Base-by-base conservation (phyloP, 1,284 basidiomycete genomes). In the Coriolopsis trogii region DNA sequence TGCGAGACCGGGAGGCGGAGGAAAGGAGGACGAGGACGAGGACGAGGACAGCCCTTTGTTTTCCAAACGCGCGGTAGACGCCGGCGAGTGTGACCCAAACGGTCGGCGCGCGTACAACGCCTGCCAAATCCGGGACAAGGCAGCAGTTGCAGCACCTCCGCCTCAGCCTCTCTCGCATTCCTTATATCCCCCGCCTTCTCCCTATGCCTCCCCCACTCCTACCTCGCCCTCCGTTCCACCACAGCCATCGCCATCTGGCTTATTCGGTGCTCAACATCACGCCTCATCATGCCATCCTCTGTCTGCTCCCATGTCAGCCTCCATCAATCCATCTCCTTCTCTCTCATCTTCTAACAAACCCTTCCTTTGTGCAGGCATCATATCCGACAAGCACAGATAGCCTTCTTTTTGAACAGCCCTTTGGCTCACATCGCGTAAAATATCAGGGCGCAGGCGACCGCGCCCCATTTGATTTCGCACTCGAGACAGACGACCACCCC, bases 401-500 rank as follows among this genome's bases (percentile, higher is more conserved):
- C 50, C 49, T 69, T 42, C 62, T 69, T 2, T 61, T 69, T 3
- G 65, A 67, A 46, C 63, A 61, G 33, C 61, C 63, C 21, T 57
- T 49, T 15, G 66, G 66, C 46, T 67, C 67, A 4, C 62, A 67
- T 41, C 59, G 67, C 40, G 62, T 70, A 23, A 67, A 64, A 47
- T 70, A 66, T 52, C 55, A 58, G 29, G 68, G 68, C 23, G 65
- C 67, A 9, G 65, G 67, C 15, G 46, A 57, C 29, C 60, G 59
- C 34, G 61, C 59, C 5, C 36, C 49, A 53, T 87, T 84, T 79
- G 87, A 90, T 63, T 86, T 82, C 61, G 68, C 78, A 48, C 68
- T 85, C 49, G 80, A 85, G 57, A 74, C 74, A 7, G 72, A 73
- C 21, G 68, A 73, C 52, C 67, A 72, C 36, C 69, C 82, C 12